Evolutionary conservation across 1,284 basidiomycete genomes (phyloP).

Genomic region (Heterobasidion occidentale): DNA sequence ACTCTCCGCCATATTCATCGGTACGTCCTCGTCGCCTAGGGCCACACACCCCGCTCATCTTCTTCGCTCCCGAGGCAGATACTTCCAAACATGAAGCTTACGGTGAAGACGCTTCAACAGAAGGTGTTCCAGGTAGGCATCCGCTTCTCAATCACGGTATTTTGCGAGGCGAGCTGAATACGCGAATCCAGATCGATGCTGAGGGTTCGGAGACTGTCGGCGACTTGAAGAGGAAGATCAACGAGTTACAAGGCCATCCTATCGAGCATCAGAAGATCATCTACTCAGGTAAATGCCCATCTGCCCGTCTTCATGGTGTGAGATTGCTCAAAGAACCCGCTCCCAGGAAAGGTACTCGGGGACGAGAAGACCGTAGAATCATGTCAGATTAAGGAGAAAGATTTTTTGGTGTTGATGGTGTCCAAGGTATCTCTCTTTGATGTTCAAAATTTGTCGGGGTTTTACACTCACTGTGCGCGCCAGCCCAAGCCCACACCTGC

Average conservation of each 20-base stretch:
- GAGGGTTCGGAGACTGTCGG: constrained; percentile 73
- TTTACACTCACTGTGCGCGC: neutral
- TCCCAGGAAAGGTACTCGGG: constrained; percentile 83
- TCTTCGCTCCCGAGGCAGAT: too few relatives aligned
- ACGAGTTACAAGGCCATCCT: constrained; percentile 68
- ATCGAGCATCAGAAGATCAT: constrained; percentile 87
- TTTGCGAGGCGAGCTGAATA: neutral
- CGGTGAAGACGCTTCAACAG: constrained; percentile 90
- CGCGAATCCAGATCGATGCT: constrained; percentile 64
- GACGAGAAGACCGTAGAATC: constrained; percentile 87
- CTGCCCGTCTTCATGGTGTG: neutral
- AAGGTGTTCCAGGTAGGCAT: constrained; percentile 66
- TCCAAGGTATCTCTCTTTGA: constrained; percentile 62
- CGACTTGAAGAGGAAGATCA: constrained; percentile 83
- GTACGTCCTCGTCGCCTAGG: constrained; percentile 17
- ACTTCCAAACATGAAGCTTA: constrained; percentile 70
- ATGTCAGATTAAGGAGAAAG: constrained; percentile 96
- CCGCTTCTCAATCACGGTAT: neutral
- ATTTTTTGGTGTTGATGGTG: constrained; percentile 98
- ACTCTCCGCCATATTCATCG: constrained; percentile 4
- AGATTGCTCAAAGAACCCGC: neutral
- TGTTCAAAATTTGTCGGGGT: neutral
- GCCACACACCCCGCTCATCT: neutral
- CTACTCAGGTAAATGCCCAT: constrained; percentile 63
- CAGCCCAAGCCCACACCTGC: constrained; percentile 52